Evolutionary conservation across 371 early-diverging fungal genomes (phyloP).

Genomic region (Blyttiomyces sp.): DNA sequence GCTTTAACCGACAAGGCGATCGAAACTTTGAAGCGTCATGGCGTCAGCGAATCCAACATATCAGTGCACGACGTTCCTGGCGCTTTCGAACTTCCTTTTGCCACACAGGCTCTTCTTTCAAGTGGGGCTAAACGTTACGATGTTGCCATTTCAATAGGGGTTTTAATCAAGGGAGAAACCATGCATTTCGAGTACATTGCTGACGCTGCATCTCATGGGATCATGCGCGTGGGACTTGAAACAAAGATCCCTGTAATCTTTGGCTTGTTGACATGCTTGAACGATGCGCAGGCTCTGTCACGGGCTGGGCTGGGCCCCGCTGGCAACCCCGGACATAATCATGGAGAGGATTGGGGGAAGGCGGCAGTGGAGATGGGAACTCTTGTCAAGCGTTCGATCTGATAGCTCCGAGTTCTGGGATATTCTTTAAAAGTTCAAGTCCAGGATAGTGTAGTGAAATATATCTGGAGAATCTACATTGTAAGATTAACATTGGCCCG

Average conservation of each 20-base stretch:
- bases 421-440: too few species aligned
- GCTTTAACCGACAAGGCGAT: conserved; percentile 73
- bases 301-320: conserved; percentile 65
- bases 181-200: conserved; percentile 98
- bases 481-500: too few species aligned
- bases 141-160: conserved; percentile 91
- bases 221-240: conserved; percentile 90
- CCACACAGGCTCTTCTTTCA: conserved; percentile 69
- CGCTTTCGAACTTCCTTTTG: conserved; percentile 92
- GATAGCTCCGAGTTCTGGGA: too few species aligned
- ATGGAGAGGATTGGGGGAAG: conserved; percentile 93
- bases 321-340: conserved; percentile 76
- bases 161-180: conserved; percentile 93
- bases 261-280: conserved; percentile 93
- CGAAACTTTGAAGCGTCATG: conserved; percentile 60
- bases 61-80: conserved; percentile 81
- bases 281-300: conserved; percentile 86
- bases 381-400: too few species aligned
- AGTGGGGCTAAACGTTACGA: conserved; percentile 47
- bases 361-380: conserved; percentile 98
- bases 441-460: too few species aligned
- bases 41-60: conserved; percentile 72
- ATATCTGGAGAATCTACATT: too few species aligned
- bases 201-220: conserved; percentile 83
- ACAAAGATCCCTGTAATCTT: conserved; percentile 87